A percentile compares a stretch with the other conserved stretches of the same genome.
These are phyloP conservation scores for Cardiospermum halicacabum DNA, from an alignment of 345 rosid species.

Conservation along the genomic window DNA sequence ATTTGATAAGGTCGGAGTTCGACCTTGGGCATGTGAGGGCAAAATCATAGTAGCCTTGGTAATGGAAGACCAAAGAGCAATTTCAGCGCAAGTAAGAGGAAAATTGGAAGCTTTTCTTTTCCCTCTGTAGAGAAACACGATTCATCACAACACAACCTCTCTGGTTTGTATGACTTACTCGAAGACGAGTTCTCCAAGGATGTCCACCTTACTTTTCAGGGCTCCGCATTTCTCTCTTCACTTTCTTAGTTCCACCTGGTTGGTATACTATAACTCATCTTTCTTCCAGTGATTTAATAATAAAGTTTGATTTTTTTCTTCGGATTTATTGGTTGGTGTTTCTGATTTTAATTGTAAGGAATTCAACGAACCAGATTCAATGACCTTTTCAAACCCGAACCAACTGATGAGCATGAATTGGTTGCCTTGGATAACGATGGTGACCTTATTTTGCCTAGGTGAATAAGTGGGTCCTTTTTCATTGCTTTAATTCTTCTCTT, in stretches of 20 bases:
- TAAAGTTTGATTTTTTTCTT: background rate
- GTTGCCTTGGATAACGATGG: constrained; percentile 71
- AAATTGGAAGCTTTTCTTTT: too few species aligned
- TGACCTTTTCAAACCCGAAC: constrained; percentile 28
- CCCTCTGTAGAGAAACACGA: too few species aligned
- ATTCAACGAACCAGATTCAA: constrained; percentile 27
- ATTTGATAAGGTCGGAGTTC: too few species aligned
- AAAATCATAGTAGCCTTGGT: too few species aligned
- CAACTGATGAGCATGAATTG: constrained; percentile 11
- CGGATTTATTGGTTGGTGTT: background rate
- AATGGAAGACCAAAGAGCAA: too few species aligned
- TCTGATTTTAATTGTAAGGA: constrained; percentile 17
- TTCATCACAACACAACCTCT: too few species aligned
- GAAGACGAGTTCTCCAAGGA: too few species aligned
- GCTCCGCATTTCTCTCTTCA: constrained; percentile 60
- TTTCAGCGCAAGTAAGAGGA: too few species aligned
- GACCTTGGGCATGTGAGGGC: too few species aligned
- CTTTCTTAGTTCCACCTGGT: constrained; percentile 52
- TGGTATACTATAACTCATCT: background rate
- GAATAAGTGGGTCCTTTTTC: constrained; percentile 29
- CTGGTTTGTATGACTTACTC: too few species aligned
- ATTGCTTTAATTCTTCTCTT: background rate
- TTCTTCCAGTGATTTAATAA: background rate
- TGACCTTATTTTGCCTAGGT: constrained; percentile 71
- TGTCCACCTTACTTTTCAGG: constrained; percentile 63